A percentile compares a stretch with the other conserved stretches of the same genome.
Evolutionary conservation across 768 basidiomycete species (phyloP).

Genomic region (Macrolepiota albuminosa): DNA sequence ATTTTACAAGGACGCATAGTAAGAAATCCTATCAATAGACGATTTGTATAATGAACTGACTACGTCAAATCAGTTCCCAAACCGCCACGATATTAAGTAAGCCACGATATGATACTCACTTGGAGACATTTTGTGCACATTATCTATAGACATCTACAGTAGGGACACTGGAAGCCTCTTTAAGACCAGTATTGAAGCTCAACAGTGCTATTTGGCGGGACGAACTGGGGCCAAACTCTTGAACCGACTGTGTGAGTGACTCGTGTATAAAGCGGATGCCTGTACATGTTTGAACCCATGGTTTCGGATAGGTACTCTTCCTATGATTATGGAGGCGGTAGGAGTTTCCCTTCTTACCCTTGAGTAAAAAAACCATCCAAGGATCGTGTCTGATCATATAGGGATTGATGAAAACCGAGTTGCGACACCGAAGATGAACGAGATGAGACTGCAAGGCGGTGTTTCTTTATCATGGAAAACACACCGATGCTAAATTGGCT

Average conservation of each 20-base stretch:
- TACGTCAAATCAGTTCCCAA: slow-evolving; percentile 28
- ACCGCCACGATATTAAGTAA: slow-evolving; percentile 48
- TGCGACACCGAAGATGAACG: slow-evolving; percentile 45
- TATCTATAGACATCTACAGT: slow-evolving; percentile 43
- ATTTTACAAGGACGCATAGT: slow-evolving; percentile 53
- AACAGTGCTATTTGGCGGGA: slow-evolving; percentile 56
- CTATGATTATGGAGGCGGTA: slow-evolving; percentile 58
- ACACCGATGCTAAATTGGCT: not conserved
- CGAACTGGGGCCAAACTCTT: slow-evolving; percentile 58
- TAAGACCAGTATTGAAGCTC: not conserved
- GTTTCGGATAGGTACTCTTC: slow-evolving; percentile 33
- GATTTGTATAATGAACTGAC: not conserved
- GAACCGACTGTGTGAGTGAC: slow-evolving; percentile 44
- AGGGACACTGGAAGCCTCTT: slow-evolving; percentile 5
- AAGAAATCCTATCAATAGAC: slow-evolving; percentile 8
- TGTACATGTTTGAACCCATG: not conserved
- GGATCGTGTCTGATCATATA: slow-evolving; percentile 11
- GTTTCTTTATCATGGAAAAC: not conserved
- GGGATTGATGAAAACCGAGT: slow-evolving; percentile 51
- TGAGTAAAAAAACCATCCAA: not conserved
- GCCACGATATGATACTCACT: slow-evolving; percentile 13
- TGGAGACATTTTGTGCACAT: not conserved
- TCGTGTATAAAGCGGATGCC: not conserved
- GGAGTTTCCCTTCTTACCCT: not conserved
- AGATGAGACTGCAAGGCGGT: slow-evolving; percentile 49